A percentile compares a stretch with the other conserved stretches of the same genome.
Conservation (phyloP, 2,329 filamentous ascomycete species). For the Plectosphaerella cucumerina region DNA sequence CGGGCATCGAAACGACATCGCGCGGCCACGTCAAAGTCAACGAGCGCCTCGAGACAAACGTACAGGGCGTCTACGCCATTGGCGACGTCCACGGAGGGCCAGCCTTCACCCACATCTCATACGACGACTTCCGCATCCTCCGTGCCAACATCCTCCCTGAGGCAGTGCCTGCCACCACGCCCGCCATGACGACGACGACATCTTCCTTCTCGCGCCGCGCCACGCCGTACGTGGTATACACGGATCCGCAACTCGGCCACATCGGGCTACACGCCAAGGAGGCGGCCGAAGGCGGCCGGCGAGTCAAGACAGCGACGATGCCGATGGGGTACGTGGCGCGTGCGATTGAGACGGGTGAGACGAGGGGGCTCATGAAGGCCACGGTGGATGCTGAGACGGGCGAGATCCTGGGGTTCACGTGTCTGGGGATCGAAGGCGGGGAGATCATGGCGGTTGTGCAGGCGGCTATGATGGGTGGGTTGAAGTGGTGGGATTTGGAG, state of each 20-base stretch:
- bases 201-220: constrained; percentile 25
- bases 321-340: constrained; percentile 47
- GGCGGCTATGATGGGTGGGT: constrained; percentile 44
- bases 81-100: constrained; percentile 49
- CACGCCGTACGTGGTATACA: constrained; percentile 47
- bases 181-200: constrained; percentile 15
- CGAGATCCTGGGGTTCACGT: constrained; percentile 48
- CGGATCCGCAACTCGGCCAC: constrained; percentile 49
- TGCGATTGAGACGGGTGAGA: constrained; percentile 46
- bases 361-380: constrained; percentile 49
- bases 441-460: constrained; percentile 51
- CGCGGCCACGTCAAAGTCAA: constrained; percentile 40
- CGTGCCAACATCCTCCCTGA: constrained; percentile 35
- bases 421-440: constrained; percentile 45
- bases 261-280: constrained; percentile 42
- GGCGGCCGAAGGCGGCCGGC: constrained; percentile 15
- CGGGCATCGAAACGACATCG: constrained; percentile 33
- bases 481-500: constrained; percentile 39
- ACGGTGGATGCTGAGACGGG: constrained; percentile 41
- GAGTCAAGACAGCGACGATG: constrained; percentile 41
- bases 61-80: constrained; percentile 38
- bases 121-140: constrained; percentile 51
- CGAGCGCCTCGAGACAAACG: constrained; percentile 38
- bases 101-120: constrained; percentile 52
- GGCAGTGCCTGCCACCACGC: constrained; percentile 16